Base-by-base conservation (phyloP, 371 early-diverging fungal species). In the Quaeritorhiza haematococci region DNA sequence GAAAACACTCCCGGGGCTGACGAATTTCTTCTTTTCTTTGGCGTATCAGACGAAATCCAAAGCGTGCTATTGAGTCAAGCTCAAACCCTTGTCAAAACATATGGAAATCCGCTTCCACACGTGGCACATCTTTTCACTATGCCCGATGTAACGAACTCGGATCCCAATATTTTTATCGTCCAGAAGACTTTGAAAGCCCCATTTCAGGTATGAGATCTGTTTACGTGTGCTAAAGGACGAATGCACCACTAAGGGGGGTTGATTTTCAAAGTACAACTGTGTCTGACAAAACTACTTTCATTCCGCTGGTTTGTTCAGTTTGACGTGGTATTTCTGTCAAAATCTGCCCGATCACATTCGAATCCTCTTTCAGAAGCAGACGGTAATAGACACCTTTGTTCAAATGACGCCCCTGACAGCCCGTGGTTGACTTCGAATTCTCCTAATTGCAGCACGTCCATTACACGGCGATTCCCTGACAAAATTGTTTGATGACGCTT, bases 181-280 rank as follows among this genome's bases (percentile, higher is more conserved):
- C 74, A 77, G 46, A 64, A 66, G 30, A 62, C 55, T 26, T 32
- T 77, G 24, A 7, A 49, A 27, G 61, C 71, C 8, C 72, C 68
- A 3, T 76, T 74, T 62, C 17, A 46, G 6, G 44, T 45, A n/a
- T 13, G 13, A 26, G 33, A 21, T 21, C 17, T 17, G 33, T n/a
- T 38, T 38, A 21, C 21, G 46, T 45, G 10, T 7, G n/a, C 7
- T 10, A 23, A 23, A 45, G n/a, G 21, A 27, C 46, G 23, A 45
- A n/a, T n/a, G n/a, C n/a, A n/a, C n/a, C n/a, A n/a, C n/a, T n/a
- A n/a, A n/a, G n/a, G n/a, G n/a, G n/a, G n/a, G n/a, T n/a, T n/a
- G n/a, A n/a, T n/a, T n/a, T n/a, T n/a, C n/a, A 19, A 7, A 7
- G 7, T 10, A 45, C 7, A 21, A 10, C 46, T 45, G 7, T 6